Conservation (phyloP, 1,284 basidiomycete genomes). For the Phellinidium pouzarii region DNA sequence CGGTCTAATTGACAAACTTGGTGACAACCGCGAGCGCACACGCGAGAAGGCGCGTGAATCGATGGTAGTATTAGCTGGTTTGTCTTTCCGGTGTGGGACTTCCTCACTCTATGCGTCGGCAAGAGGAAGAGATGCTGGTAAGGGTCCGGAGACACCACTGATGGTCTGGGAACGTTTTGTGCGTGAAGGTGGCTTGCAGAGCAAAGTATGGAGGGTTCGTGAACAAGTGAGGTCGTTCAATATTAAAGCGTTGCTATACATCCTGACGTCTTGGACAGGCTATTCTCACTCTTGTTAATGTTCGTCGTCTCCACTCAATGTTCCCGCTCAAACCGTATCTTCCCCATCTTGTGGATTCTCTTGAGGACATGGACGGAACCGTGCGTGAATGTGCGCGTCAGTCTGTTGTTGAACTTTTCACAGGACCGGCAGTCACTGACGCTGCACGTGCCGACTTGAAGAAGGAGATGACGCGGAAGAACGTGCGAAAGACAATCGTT, state of each 20-base stretch:
- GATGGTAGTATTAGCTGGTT: constrained; percentile 62
- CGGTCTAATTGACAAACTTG: constrained; percentile 76
- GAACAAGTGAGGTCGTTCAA: constrained; percentile 56
- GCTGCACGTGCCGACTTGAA: constrained; percentile 89
- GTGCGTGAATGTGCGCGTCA: constrained; percentile 83
- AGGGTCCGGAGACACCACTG: constrained; percentile 70
- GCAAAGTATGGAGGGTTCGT: constrained; percentile 76
- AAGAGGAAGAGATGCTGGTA: constrained; percentile 48
- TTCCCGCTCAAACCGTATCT: constrained; percentile 86
- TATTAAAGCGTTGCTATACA: background rate
- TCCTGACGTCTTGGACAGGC: constrained; percentile 36
- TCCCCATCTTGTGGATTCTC: constrained; percentile 69
- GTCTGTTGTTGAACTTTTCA: constrained; percentile 80
- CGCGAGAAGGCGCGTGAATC: constrained; percentile 72
- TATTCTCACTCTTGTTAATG: constrained; percentile 58
- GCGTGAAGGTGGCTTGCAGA: constrained; percentile 66
- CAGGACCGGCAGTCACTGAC: constrained; percentile 73
- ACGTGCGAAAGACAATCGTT: constrained; percentile 80
- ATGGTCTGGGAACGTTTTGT: constrained; percentile 72
- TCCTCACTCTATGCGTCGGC: constrained; percentile 33
- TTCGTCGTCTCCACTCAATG: constrained; percentile 57
- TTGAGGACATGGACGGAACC: constrained; percentile 87
- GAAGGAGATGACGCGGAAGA: constrained; percentile 81
- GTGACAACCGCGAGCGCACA: constrained; percentile 67
- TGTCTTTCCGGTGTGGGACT: constrained; percentile 55